These are phyloP conservation scores for Neonothopanus nambi DNA, from an alignment of 1,284 basidiomycete genomes.

Conservation along the genomic window DNA sequence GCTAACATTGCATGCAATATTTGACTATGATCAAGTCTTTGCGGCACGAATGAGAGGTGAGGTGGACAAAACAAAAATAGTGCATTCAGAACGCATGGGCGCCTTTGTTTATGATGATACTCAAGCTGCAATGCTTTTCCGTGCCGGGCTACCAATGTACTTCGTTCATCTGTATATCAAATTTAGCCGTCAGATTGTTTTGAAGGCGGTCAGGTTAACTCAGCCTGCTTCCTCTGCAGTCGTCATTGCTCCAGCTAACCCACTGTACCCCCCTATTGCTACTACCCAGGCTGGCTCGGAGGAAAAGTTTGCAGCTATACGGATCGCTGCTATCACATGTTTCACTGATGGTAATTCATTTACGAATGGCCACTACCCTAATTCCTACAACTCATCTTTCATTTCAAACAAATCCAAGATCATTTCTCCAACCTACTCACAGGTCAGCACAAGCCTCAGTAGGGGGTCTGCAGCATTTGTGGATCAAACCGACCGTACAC, in stretches of 20 bases:
- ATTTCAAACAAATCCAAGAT: neutral
- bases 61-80: neutral
- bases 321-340: neutral
- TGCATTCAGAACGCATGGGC: neutral
- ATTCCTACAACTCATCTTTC: neutral
- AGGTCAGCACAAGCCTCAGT: neutral
- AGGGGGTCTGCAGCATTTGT: neutral
- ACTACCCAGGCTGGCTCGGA: conserved; percentile 7
- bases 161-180: neutral
- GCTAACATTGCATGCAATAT: neutral
- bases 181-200: conserved; percentile 3
- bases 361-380: conserved; percentile 3
- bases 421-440: neutral
- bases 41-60: neutral
- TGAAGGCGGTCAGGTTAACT: neutral
- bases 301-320: conserved; percentile 10
- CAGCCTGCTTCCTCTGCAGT: neutral
- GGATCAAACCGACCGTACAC: neutral
- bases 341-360: neutral
- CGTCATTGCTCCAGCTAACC: neutral
- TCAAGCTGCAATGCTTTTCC: neutral
- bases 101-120: conserved; percentile 7
- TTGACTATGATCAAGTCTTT: conserved; percentile 1
- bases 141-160: conserved; percentile 5
- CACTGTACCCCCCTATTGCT: neutral